Evolutionary conservation across 2,329 filamentous ascomycete species (phyloP), one percentile per base, ranked within the genome.

Genomic region (Xylariaceae sp.): DNA sequence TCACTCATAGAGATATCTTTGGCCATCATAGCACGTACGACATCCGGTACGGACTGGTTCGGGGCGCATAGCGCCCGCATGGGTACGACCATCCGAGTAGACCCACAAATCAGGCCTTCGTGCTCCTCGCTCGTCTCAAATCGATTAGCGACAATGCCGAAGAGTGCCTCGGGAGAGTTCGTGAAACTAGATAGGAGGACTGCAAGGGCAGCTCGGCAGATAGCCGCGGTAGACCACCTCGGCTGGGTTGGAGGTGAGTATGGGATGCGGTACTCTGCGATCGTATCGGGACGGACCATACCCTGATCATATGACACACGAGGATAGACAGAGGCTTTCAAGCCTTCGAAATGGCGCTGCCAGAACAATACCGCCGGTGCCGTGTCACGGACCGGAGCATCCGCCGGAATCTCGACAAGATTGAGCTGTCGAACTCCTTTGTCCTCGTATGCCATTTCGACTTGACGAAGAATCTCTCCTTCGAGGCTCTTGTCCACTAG

Each of bases 161-260:
- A 48, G 17, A 48, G 45, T 23, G 37, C 45, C 38, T 48, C 45
- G 21, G 37, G 34, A 23, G 37, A 23, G n/a, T n/a, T 37, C 21
- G 45, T 48, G 7, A 25, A 38, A 5, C 45, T 37, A 48, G 45
- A 22, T 20, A 37, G 27, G 33, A 48, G 41, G 8, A 48, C 45
- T 40, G 45, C 45, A 17, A 48, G 45, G n/a, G 20, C 45, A 37
- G 33, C 45, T 41, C 45, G 45, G 21, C 45, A 48, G 21, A 48
- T 17, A 20, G 45, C 25, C 14, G 33, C 35, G 23, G 14, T 38
- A 12, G 41, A 34, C 33, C 33, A 48, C 23, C 3, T 44, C 41
- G 40, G 41, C 41, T 48, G 45, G 7, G 25, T n/a, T 22, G 25
- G 22, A 22, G 8, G 16, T 12, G 33, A 25, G 21, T 41, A 44